Conservation (phyloP, 495 filamentous ascomycete genomes). For the Penicillium flavigenum region DNA sequence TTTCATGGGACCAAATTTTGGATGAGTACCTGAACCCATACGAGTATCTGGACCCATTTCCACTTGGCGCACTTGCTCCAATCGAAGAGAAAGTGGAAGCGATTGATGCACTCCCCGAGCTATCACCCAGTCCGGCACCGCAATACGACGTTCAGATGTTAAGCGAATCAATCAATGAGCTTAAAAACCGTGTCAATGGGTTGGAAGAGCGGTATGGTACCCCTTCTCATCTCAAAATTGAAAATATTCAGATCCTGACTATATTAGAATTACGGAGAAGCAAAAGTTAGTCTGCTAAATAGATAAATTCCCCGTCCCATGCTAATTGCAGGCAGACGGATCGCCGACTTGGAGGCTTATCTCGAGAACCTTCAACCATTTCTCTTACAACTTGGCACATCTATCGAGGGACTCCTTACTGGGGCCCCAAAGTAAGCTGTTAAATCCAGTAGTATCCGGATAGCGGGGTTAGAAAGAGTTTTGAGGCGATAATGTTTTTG, state of each 20-base stretch:
- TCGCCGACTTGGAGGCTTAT: constrained; percentile 3
- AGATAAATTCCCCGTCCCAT: neutral
- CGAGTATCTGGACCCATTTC: neutral
- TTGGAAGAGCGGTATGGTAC: constrained; percentile 3
- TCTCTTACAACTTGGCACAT: neutral
- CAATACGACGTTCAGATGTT: neutral
- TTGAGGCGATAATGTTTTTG: neutral
- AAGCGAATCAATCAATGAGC: constrained; percentile 3
- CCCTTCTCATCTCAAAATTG: neutral
- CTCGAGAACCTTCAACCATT: constrained; percentile 1
- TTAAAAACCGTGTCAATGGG: neutral
- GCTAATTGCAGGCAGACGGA: neutral
- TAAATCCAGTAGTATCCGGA: neutral
- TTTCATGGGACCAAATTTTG: constrained; percentile 1
- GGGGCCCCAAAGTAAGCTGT: neutral
- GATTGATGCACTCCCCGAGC: neutral
- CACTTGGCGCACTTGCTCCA: neutral
- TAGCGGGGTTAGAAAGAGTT: neutral
- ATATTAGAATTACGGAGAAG: constrained; percentile 1
- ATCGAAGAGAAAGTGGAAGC: constrained; percentile 2
- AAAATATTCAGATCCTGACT: neutral
- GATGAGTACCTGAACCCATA: neutral
- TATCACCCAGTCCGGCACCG: neutral
- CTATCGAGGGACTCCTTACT: constrained; percentile 1
- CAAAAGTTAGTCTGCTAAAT: constrained; percentile 2